Conservation (phyloP, 2,329 filamentous ascomycete species). For the Nothomitra cinnamomea region DNA sequence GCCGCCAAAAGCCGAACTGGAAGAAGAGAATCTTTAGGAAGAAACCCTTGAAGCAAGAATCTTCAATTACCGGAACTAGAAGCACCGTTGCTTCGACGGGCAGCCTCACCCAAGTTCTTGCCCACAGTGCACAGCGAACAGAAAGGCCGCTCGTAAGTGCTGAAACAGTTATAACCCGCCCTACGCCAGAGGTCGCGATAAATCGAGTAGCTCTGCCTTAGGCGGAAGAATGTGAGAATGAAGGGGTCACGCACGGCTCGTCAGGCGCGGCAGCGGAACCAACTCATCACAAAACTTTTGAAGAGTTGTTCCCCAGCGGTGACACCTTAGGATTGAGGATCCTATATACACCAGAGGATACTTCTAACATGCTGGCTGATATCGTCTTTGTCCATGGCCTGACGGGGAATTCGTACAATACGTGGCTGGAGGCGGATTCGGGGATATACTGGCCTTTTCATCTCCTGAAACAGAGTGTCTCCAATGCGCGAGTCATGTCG, state of each 20-base stretch:
- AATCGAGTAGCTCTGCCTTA: too few species aligned
- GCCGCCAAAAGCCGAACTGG: neutral
- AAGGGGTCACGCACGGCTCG: too few species aligned
- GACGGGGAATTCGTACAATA: conserved; percentile 6
- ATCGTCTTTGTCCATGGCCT: conserved; percentile 10
- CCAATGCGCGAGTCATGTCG: conserved; percentile 6
- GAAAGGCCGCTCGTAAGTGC: neutral
- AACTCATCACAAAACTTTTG: too few species aligned
- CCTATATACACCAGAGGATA: too few species aligned
- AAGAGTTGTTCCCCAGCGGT: too few species aligned
- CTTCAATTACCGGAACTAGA: neutral
- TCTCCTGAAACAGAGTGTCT: conserved; percentile 5
- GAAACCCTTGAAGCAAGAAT: neutral
- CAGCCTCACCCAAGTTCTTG: neutral
- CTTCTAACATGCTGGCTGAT: too few species aligned
- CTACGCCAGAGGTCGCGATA: too few species aligned
- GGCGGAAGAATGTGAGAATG: too few species aligned
- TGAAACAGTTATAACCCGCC: too few species aligned
- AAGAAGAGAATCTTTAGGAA: neutral
- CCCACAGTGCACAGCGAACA: neutral
- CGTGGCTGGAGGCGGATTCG: conserved; percentile 7
- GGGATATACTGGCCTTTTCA: conserved; percentile 7
- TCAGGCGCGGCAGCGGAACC: too few species aligned
- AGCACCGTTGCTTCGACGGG: neutral
- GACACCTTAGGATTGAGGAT: too few species aligned